Evolutionary conservation across 768 basidiomycete species (phyloP).

Genomic region (Pleurotus platypus): DNA sequence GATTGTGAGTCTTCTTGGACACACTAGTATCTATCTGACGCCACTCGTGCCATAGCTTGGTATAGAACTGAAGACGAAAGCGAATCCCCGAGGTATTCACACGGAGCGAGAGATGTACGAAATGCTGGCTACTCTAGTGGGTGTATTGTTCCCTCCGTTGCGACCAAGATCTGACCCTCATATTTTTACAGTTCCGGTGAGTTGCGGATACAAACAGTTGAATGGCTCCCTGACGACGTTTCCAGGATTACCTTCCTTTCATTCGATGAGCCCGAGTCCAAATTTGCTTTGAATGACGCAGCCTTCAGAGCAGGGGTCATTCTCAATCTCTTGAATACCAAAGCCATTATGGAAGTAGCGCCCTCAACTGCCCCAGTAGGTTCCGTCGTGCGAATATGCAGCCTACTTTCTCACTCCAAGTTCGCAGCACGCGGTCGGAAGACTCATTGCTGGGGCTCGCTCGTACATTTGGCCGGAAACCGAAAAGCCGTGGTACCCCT

Average conservation of each 20-base stretch:
- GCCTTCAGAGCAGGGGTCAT: slow-evolving; percentile 25
- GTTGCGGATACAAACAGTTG: not conserved
- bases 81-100: slow-evolving; percentile 37
- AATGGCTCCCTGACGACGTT: not conserved
- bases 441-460: not conserved
- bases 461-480: slow-evolving; percentile 21
- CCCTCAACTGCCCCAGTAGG: slow-evolving; percentile 25
- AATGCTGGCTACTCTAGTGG: slow-evolving; percentile 33
- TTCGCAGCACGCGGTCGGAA: not conserved
- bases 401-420: not conserved
- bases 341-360: slow-evolving; percentile 21
- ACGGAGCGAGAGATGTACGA: slow-evolving; percentile 46
- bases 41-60: slow-evolving; percentile 28
- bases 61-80: slow-evolving; percentile 42
- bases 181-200: slow-evolving; percentile 12
- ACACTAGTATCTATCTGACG: not conserved
- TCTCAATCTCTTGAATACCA: slow-evolving; percentile 26
- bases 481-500: slow-evolving; percentile 32
- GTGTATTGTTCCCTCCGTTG: slow-evolving; percentile 7
- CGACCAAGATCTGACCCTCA: not conserved
- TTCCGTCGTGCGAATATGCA: slow-evolving; percentile 3
- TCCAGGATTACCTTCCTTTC: slow-evolving; percentile 22
- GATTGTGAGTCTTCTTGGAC: slow-evolving; percentile 22
- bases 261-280: slow-evolving; percentile 27
- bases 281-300: slow-evolving; percentile 25